phyloP scores from a whole-genome alignment of 2,329 filamentous ascomycete species.

The Xylaria sp. region DNA sequence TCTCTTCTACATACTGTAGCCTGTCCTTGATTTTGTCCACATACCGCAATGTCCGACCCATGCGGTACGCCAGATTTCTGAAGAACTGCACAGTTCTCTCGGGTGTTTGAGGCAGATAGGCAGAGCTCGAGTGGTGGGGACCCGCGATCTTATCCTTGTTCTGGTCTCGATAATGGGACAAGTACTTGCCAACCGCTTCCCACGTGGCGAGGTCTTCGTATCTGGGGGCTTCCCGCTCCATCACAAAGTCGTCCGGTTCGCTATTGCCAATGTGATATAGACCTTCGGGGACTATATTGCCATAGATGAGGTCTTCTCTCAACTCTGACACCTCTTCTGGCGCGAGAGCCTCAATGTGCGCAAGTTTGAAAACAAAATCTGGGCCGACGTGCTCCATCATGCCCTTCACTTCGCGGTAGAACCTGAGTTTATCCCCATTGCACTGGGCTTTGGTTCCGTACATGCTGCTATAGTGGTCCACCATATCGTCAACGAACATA shows the following conservation, averaged over 20 bases:
- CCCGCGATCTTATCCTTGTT: not conserved
- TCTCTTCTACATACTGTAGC: conserved; percentile 16
- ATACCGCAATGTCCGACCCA: conserved; percentile 35
- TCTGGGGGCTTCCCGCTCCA: conserved; percentile 19
- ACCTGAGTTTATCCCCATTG: conserved; percentile 6
- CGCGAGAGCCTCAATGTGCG: conserved; percentile 5
- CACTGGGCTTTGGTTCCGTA: conserved; percentile 15
- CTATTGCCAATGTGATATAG: conserved; percentile 4
- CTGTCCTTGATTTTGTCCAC: conserved; percentile 21
- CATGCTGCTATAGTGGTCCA: conserved; percentile 12
- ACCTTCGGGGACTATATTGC: conserved; percentile 16
- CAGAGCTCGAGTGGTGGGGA: conserved; percentile 1
- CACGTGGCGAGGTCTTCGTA: conserved; percentile 27
- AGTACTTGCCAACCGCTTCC: conserved; percentile 18
- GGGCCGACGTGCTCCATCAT: conserved; percentile 19
- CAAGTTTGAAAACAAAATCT: conserved; percentile 11
- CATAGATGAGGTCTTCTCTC: conserved; percentile 15
- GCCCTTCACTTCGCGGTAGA: conserved; percentile 16
- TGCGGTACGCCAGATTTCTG: conserved; percentile 36
- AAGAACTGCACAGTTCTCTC: conserved; percentile 30
- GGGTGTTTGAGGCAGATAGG: conserved; percentile 16
- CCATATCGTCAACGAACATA: conserved; percentile 10
- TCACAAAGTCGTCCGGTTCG: conserved; percentile 3
- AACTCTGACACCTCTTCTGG: not conserved
- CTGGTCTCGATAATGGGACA: conserved; percentile 6